A percentile compares a stretch with the other conserved stretches of the same genome.
Evolutionary conservation across 2,329 filamentous ascomycete genomes (phyloP).

Genomic region (Hymenoscyphus occultus): DNA sequence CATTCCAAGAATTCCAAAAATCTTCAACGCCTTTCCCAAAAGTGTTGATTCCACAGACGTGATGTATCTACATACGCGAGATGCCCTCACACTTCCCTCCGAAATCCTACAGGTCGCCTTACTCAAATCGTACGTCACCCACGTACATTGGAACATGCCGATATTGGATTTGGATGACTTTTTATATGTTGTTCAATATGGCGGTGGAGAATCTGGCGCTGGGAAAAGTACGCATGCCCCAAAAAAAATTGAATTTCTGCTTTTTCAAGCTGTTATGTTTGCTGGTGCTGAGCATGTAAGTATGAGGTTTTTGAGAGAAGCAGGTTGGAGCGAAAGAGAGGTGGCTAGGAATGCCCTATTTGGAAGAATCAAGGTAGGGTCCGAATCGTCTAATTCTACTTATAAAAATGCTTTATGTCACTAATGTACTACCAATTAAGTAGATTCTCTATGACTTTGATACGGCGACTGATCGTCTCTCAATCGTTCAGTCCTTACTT

Average conservation of each 20-base stretch:
- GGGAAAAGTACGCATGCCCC: neutral
- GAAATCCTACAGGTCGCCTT: slow-evolving; percentile 21
- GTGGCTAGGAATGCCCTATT: slow-evolving; percentile 23
- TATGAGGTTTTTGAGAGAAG: slow-evolving; percentile 16
- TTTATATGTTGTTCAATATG: slow-evolving; percentile 17
- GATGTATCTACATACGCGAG: slow-evolving; percentile 18
- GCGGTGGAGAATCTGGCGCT: neutral
- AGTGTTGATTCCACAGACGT: slow-evolving; percentile 17
- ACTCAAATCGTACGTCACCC: slow-evolving; percentile 24
- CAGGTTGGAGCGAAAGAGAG: slow-evolving; percentile 21
- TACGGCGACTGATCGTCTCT: slow-evolving; percentile 12
- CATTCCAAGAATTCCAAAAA: slow-evolving; percentile 9
- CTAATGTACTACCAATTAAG: neutral
- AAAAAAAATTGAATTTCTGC: slow-evolving; percentile 20
- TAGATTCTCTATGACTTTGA: slow-evolving; percentile 28
- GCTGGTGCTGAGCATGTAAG: slow-evolving; percentile 22
- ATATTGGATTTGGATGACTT: slow-evolving; percentile 26
- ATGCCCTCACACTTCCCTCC: slow-evolving; percentile 24
- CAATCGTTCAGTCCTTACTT: slow-evolving; percentile 12
- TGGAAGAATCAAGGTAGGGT: slow-evolving; percentile 20
- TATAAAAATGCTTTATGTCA: neutral
- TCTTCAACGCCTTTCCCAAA: slow-evolving; percentile 18
- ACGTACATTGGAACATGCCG: slow-evolving; percentile 24
- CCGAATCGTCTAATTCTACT: neutral
- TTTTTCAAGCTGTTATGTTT: slow-evolving; percentile 30